phyloP scores from a whole-genome alignment of 2,329 filamentous ascomycete species.

The Zasmidium cellare region DNA sequence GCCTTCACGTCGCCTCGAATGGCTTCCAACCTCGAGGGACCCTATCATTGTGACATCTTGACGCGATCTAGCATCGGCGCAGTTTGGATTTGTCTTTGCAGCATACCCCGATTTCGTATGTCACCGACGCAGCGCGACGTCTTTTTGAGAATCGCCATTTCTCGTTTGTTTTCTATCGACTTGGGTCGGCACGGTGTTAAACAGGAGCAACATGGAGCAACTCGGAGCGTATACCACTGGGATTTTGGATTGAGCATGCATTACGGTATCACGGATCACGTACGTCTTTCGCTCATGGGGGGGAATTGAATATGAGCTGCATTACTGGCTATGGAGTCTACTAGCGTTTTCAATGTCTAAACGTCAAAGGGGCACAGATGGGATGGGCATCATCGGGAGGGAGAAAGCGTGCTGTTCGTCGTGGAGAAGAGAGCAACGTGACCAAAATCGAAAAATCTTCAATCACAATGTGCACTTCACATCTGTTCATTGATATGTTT shows the following conservation, averaged over 20 bases:
- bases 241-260: constrained; percentile 15
- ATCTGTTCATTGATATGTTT: too few relatives aligned
- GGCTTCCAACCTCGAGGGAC: background rate
- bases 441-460: background rate
- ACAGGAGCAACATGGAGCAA: constrained; percentile 5
- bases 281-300: background rate
- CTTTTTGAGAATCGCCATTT: constrained; percentile 2
- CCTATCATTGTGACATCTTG: constrained; percentile 11
- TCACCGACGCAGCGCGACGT: background rate
- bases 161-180: constrained; percentile 6
- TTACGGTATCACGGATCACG: constrained; percentile 13
- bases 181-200: constrained; percentile 9
- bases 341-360: background rate
- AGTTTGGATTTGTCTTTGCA: constrained; percentile 7
- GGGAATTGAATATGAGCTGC: background rate
- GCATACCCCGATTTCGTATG: constrained; percentile 16
- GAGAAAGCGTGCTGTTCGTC: too few relatives aligned
- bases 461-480: too few relatives aligned
- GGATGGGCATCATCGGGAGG: too few relatives aligned
- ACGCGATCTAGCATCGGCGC: constrained; percentile 29
- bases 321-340: background rate
- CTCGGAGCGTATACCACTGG: constrained; percentile 7
- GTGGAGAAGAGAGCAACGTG: too few relatives aligned
- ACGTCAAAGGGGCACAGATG: background rate
- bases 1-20: constrained; percentile 8